A percentile compares a stretch with the other conserved stretches of the same genome.
These are phyloP conservation scores for Obelidium mucronatum DNA, from an alignment of 192 early-diverging fungal species.

Conservation along the genomic window DNA sequence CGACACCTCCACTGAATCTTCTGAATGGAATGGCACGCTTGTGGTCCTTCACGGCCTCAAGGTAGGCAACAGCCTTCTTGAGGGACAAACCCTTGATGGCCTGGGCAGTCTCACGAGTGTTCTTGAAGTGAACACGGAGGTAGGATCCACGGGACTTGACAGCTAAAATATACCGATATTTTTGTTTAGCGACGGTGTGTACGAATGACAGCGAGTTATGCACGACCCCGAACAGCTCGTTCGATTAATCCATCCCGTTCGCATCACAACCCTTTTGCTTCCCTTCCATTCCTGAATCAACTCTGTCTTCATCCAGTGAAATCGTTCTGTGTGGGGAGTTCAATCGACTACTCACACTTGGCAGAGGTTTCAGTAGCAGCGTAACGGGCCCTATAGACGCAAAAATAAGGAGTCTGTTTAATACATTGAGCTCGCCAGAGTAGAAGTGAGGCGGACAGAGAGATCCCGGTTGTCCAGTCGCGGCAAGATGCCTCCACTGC, in stretches of 20 bases:
- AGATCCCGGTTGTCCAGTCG: too few relatives aligned
- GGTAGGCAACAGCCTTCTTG: slow-evolving; percentile 88
- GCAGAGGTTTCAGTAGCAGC: slow-evolving; percentile 37
- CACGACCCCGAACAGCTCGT: too few relatives aligned
- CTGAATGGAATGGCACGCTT: slow-evolving; percentile 98
- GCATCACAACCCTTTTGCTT: too few relatives aligned
- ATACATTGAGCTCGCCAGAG: too few relatives aligned
- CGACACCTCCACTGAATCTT: slow-evolving; percentile 95
- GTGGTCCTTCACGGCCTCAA: slow-evolving; percentile 94
- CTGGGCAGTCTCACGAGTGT: slow-evolving; percentile 95
- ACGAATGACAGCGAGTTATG: too few relatives aligned
- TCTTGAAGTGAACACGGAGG: slow-evolving; percentile 94
- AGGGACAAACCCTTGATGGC: slow-evolving; percentile 94
- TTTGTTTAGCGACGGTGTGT: too few relatives aligned
- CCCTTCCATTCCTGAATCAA: too few relatives aligned
- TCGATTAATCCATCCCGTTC: too few relatives aligned
- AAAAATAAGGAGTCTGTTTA: too few relatives aligned
- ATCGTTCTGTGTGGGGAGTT: too few relatives aligned
- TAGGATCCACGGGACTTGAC: slow-evolving; percentile 91
- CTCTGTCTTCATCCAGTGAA: background rate
- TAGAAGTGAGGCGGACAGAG: too few relatives aligned
- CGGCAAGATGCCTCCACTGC: background rate
- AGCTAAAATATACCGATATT: slow-evolving; percentile 48
- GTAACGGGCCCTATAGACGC: slow-evolving; percentile 33
- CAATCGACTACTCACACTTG: slow-evolving; percentile 32